Conservation (phyloP, 306 rosid genomes). For the Styphnolobium japonicum region DNA sequence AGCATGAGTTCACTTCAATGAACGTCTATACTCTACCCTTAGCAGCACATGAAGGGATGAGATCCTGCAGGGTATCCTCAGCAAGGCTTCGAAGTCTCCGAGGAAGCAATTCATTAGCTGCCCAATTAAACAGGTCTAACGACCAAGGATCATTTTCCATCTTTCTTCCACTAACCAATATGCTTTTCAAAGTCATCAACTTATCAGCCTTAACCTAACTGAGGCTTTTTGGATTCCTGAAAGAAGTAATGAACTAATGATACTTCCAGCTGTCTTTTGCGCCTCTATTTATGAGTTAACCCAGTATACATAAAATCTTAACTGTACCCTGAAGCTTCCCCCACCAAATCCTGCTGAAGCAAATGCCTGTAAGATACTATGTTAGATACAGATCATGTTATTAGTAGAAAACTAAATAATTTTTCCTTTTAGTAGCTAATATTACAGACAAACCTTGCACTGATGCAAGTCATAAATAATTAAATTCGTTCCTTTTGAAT, state of each 20-base stretch:
- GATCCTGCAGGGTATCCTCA: conserved; percentile 10
- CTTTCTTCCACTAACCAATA: conserved; percentile 10
- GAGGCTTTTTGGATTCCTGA: not conserved
- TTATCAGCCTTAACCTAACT: not conserved
- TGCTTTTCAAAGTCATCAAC: conserved; percentile 3
- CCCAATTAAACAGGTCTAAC: conserved; percentile 19
- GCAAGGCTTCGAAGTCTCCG: conserved; percentile 29
- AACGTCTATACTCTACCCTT: conserved; percentile 17
- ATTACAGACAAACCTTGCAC: not conserved
- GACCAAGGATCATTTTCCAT: conserved; percentile 20
- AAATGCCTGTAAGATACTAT: conserved; percentile 65
- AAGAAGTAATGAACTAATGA: conserved; percentile 13
- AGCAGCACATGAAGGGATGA: conserved; percentile 17
- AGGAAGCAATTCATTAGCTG: conserved; percentile 28
- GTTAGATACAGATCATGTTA: conserved; percentile 25
- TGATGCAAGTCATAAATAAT: not conserved
- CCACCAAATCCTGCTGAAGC: conserved; percentile 90
- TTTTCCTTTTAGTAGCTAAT: conserved; percentile 16
- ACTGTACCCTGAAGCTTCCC: conserved; percentile 92
- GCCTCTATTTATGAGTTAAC: not conserved
- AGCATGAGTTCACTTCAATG: conserved; percentile 33
- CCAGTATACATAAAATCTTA: not conserved
- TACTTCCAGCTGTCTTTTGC: conserved; percentile 22
- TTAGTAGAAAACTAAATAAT: not conserved
- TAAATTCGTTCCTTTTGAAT: not conserved